Evolutionary conservation across 2,329 filamentous ascomycete genomes (phyloP).

Genomic region (Ophiostoma quercus): DNA sequence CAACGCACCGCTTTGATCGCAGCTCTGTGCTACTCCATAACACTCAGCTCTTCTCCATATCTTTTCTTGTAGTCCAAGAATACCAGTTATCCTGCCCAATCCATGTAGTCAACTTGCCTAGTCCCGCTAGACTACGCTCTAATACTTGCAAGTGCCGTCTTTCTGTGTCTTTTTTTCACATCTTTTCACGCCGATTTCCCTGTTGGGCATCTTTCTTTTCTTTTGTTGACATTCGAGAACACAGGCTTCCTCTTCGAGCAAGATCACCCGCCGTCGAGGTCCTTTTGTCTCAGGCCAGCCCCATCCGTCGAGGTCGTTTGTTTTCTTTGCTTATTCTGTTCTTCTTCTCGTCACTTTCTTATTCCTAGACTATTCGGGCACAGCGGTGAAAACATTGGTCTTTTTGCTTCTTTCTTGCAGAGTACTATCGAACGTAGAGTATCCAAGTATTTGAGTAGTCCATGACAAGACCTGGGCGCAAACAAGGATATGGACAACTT

Average conservation of each 20-base stretch:
- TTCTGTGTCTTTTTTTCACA: background rate
- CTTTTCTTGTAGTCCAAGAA: background rate
- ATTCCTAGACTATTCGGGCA: background rate
- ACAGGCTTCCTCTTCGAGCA: background rate
- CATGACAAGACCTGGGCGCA: background rate
- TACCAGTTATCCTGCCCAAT: too few relatives aligned
- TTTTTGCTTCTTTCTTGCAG: background rate
- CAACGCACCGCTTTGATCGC: background rate
- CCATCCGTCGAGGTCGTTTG: background rate
- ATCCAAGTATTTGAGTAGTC: background rate
- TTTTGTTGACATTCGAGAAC: background rate
- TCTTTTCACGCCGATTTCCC: background rate
- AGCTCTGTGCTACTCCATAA: background rate
- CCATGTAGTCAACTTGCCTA: background rate
- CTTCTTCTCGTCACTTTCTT: background rate
- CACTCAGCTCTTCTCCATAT: background rate
- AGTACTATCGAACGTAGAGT: background rate
- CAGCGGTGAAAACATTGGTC: background rate
- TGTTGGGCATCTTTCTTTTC: conserved; percentile 3
- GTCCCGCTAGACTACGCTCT: background rate
- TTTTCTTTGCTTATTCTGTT: background rate
- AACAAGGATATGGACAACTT: background rate
- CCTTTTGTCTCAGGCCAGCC: conserved; percentile 8
- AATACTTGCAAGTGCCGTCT: background rate
- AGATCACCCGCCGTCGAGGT: background rate